Evolutionary conservation across 2,329 filamentous ascomycete species (phyloP).

Genomic region (Periconia macrospinosa): DNA sequence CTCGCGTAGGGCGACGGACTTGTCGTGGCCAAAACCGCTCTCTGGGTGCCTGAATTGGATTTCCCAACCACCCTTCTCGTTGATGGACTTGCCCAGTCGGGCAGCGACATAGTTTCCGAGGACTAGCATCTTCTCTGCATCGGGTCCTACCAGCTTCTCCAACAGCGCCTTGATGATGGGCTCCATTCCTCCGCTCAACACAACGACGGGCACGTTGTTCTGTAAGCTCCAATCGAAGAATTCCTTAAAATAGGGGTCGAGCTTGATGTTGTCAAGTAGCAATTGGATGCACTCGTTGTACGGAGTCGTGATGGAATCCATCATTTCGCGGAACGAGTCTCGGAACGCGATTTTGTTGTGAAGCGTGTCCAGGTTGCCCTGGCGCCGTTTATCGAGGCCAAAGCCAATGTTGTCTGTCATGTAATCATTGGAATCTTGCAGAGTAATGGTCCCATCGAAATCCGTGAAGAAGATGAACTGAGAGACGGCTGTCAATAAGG

Average conservation of each 20-base stretch:
- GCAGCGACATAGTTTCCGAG: slow-evolving; percentile 80
- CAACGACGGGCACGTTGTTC: slow-evolving; percentile 88
- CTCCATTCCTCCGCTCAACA: slow-evolving; percentile 89
- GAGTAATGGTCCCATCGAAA: slow-evolving; percentile 95
- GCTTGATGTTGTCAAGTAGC: slow-evolving; percentile 78
- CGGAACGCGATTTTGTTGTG: slow-evolving; percentile 70
- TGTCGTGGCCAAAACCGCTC: slow-evolving; percentile 93
- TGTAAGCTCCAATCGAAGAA: slow-evolving; percentile 82
- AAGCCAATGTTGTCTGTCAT: slow-evolving; percentile 90
- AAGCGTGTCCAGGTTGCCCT: slow-evolving; percentile 78
- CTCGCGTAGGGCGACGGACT: slow-evolving; percentile 85
- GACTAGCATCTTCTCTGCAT: slow-evolving; percentile 79
- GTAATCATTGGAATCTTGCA: slow-evolving; percentile 69
- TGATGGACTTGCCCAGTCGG: slow-evolving; percentile 73
- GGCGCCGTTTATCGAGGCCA: slow-evolving; percentile 68
- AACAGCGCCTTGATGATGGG: slow-evolving; percentile 87
- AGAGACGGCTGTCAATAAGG: slow-evolving; percentile 9
- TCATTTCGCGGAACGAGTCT: slow-evolving; percentile 87
- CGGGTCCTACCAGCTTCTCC: slow-evolving; percentile 77
- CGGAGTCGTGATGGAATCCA: slow-evolving; percentile 80
- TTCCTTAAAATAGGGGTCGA: slow-evolving; percentile 84
- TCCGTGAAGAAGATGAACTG: slow-evolving; percentile 97
- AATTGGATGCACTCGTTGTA: slow-evolving; percentile 80
- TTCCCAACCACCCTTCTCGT: slow-evolving; percentile 81
- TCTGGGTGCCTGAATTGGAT: slow-evolving; percentile 83